phyloP scores from a whole-genome alignment of 768 basidiomycete genomes.

The Rhizopogon vulgaris region DNA sequence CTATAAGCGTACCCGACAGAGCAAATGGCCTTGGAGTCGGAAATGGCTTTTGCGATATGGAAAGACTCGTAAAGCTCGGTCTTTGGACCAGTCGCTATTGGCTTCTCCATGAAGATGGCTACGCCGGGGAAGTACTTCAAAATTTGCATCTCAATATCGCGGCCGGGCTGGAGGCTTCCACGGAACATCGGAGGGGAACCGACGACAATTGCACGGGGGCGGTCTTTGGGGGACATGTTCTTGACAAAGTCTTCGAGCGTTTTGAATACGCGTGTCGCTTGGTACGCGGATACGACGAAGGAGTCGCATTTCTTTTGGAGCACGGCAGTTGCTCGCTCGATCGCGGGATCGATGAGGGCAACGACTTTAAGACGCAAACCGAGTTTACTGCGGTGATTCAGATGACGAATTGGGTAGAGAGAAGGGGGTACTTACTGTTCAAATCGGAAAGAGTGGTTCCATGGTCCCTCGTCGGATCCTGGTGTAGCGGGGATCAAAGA shows the following conservation, averaged over 20 bases:
- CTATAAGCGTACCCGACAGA: constrained; percentile 71
- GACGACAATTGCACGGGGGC: constrained; percentile 79
- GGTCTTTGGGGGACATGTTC: constrained; percentile 55
- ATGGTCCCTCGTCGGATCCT: constrained; percentile 87
- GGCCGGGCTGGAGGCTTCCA: constrained; percentile 66
- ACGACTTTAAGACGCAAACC: constrained; percentile 94
- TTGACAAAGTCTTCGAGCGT: constrained; percentile 82
- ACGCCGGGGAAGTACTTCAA: constrained; percentile 83
- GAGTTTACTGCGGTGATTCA: constrained; percentile 60
- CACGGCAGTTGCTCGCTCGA: constrained; percentile 71
- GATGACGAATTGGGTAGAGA: background rate
- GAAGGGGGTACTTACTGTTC: constrained; percentile 57
- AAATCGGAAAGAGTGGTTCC: constrained; percentile 90
- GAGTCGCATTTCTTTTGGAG: constrained; percentile 89
- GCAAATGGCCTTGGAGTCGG: constrained; percentile 67
- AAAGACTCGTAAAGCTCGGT: constrained; percentile 64
- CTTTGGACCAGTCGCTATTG: constrained; percentile 74
- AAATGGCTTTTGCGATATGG: constrained; percentile 65
- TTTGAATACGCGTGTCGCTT: constrained; percentile 79
- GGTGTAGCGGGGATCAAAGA: constrained; percentile 7
- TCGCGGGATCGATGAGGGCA: constrained; percentile 87
- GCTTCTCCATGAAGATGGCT: constrained; percentile 91
- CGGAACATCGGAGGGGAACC: constrained; percentile 94
- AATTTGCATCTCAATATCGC: constrained; percentile 85
- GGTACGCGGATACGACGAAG: constrained; percentile 91